A percentile compares a stretch with the other conserved stretches of the same genome.
Evolutionary conservation across 306 rosid species (phyloP).

Genomic region (Quercus cerris): DNA sequence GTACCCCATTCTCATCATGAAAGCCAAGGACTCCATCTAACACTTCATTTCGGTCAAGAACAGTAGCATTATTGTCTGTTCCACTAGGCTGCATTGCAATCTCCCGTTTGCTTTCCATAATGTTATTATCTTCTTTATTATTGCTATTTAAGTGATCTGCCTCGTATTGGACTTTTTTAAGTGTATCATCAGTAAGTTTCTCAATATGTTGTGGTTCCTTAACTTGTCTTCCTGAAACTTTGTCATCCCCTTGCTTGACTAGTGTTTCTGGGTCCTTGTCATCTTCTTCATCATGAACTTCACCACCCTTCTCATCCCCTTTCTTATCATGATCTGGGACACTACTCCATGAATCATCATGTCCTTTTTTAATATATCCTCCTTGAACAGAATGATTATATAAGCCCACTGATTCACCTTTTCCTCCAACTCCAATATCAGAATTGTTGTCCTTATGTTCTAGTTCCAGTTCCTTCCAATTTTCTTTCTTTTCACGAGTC

Average conservation of each 20-base stretch:
- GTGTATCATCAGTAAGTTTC: background rate
- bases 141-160: background rate
- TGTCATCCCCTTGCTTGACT: background rate
- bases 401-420: no score
- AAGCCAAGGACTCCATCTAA: background rate
- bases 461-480: background rate
- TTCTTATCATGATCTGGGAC: background rate
- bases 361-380: background rate
- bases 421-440: no score
- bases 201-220: background rate
- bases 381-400: background rate
- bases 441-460: background rate
- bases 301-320: background rate
- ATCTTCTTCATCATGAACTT: background rate
- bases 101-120: background rate
- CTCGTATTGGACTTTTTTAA: background rate
- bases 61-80: background rate
- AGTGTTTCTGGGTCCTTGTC: background rate
- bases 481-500: no score
- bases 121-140: background rate
- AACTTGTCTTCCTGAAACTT: background rate
- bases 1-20: slow-evolving; percentile 3
- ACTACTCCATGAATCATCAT: background rate
- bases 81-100: background rate
- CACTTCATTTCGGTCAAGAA: background rate